A percentile compares a stretch with the other conserved stretches of the same genome.
phyloP scores from a whole-genome alignment of 257 asterid species.

The Linderniella brevidens region DNA sequence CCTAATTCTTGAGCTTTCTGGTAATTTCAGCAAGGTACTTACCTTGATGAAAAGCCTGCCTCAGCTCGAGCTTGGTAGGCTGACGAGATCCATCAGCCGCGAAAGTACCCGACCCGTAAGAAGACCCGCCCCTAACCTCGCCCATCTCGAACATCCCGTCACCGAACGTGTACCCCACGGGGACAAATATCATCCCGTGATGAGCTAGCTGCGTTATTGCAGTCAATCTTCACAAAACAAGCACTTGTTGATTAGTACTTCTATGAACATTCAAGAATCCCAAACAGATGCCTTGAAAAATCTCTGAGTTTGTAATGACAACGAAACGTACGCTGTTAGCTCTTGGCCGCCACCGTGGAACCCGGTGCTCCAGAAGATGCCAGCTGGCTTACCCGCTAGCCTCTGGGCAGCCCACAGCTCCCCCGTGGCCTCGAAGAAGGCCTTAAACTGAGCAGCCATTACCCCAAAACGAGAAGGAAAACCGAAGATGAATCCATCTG shows the following conservation, averaged over 20 bases:
- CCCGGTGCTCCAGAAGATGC: slow-evolving; percentile 92
- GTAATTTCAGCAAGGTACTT: slow-evolving; percentile 56
- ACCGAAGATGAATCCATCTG: slow-evolving; percentile 86
- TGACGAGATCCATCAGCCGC: slow-evolving; percentile 82
- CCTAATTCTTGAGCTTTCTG: slow-evolving; percentile 32
- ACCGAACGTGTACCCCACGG: slow-evolving; percentile 73
- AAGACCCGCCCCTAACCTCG: slow-evolving; percentile 73
- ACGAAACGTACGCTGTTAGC: slow-evolving; percentile 64
- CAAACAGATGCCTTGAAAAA: too few relatives aligned
- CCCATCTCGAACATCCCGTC: slow-evolving; percentile 75
- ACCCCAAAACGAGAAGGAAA: slow-evolving; percentile 88
- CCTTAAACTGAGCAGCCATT: slow-evolving; percentile 88
- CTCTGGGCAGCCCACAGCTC: slow-evolving; percentile 66
- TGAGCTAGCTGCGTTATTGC: slow-evolving; percentile 77
- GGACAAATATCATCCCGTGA: slow-evolving; percentile 79
- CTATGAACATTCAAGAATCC: too few relatives aligned
- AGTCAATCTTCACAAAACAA: slow-evolving; percentile 38
- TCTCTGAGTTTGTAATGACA: slow-evolving; percentile 1
- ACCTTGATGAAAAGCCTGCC: slow-evolving; percentile 84
- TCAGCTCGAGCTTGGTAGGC: slow-evolving; percentile 62
- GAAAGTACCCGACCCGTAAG: slow-evolving; percentile 73
- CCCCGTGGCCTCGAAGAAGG: slow-evolving; percentile 64
- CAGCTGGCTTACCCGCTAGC: slow-evolving; percentile 93
- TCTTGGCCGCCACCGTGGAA: slow-evolving; percentile 99
- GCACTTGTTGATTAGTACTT: too few relatives aligned